Evolutionary conservation across 768 basidiomycete genomes (phyloP), one percentile per base, ranked within the genome.

Genomic region (Amanita muscaria): DNA sequence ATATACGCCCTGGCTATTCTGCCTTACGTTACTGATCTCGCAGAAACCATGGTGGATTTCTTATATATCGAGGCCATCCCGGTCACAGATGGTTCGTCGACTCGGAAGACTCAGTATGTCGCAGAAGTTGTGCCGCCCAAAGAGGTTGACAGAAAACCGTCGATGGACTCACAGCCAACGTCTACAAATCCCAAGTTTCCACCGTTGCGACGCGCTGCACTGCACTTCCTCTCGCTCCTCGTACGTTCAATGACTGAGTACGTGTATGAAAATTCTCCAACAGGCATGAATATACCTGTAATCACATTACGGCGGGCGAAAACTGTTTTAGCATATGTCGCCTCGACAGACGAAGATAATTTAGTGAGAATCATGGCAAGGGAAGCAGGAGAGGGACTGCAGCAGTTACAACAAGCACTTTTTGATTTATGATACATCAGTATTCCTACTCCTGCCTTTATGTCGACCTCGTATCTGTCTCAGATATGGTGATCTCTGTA

Each of bases 401-500:
- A 71, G 38, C 65, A 75, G 50, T 56, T 86, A 40, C 67, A 71
- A 27, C 61, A 61, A 52, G 73, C 72, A 31, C 63, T 60, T 42
- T 33, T 80, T 31, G 70, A 67, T 43, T 50, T 70, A 37, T 63
- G 51, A 58, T 19, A 41, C 23, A 24, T 32, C 27, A 7, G 19
- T 21, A 23, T 11, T 24, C 7, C 4, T 16, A 18, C 3, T 10
- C 5, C 15, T 41, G 15, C 40, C n/a, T 31, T 25, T 44, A 61
- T 76, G 61, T 78, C 54, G 67, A 72, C 87, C 85, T 74, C 89
- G 88, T 90, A 93, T 91, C 90, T 93, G 89, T 93, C 89, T 77
- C 81, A 83, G 69, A 69, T 66, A 68, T 67, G 65, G 79, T 66
- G 51, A 56, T 66, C 75, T 86, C 57, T 47, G 62, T 65, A 69